Evolutionary conservation across 345 rosid species (phyloP), one percentile per base, ranked within the genome.

Genomic region (Arabidopsis arenosa): DNA sequence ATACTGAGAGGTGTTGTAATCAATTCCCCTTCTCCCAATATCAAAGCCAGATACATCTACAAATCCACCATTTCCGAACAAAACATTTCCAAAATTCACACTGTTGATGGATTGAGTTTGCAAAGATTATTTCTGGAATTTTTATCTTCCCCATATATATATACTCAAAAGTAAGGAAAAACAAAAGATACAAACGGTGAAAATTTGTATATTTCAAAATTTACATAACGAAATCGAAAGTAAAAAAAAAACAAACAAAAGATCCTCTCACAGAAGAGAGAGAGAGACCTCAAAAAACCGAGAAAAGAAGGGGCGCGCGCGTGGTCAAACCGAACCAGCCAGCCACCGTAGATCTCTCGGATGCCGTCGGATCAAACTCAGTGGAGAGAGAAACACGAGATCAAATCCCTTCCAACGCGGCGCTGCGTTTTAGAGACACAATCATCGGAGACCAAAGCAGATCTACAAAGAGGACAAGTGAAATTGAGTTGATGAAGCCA

Each of bases 401-500:
- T 70, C 74, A 89, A 75, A 66, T 83, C 92, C 23, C 56, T 80
- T 3, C 82, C 88, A 11, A 92, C 88, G 80, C 91, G 93, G 43
- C 75, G 68, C 47, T 81, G 79, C 76, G 93, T 79, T 66, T 14
- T 1, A 0, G 51, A 72, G 47, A 84, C 86, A 87, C 85, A 77
- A 78, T 74, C 79, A 0, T 76, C 87, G 28, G 84, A 52, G 4
- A 84, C 75, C 15, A 90, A 68, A 63, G 87, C 83, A 4, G 84
- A 79, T 68, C 96, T 84, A 63, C 96, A 93, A 0, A 93, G 81
- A 11, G 96, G 98, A 76, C 96, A 93, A 5, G 72, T 85, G 70
- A 90, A 90, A 35, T 87, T 86, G 43, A 82, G 87, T 41, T 85
- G 89, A 57, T 85, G 80, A 7, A 93, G 93, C 95, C 98, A 93